Conservation (phyloP, 139 green algal genomes). For the Edaphochlamys debaryana region DNA sequence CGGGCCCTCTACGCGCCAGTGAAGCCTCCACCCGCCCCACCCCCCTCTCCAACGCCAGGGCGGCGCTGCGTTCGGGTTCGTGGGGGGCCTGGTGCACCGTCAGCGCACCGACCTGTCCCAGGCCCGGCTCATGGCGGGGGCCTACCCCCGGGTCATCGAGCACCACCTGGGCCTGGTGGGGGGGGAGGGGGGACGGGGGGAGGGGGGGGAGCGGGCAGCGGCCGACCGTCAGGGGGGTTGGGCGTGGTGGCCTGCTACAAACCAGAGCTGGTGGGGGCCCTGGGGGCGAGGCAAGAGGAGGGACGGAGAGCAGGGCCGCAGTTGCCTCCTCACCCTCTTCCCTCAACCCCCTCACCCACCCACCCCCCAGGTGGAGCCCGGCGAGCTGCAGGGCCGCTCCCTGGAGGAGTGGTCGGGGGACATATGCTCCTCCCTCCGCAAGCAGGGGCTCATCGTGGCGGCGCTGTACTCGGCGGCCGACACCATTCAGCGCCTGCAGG, state of each 20-base stretch:
- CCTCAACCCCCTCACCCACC: too few relatives aligned
- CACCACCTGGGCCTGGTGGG: constrained; percentile 8
- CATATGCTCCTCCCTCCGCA: neutral
- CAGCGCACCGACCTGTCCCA: neutral
- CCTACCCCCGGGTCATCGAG: constrained; percentile 24
- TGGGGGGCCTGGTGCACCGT: constrained; percentile 30
- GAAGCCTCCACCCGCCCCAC: neutral
- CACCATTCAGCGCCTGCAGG: neutral
- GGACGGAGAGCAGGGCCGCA: too few relatives aligned
- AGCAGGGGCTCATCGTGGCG: constrained; percentile 13
- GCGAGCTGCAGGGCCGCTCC: neutral
- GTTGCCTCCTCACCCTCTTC: too few relatives aligned
- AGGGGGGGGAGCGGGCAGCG: too few relatives aligned
- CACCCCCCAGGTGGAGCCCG: constrained; percentile 11
- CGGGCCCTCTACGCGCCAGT: neutral
- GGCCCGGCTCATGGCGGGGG: neutral
- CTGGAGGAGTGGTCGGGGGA: neutral
- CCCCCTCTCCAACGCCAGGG: neutral
- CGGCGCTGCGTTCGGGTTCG: constrained; percentile 21
- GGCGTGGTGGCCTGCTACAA: too few relatives aligned
- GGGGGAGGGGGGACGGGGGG: too few relatives aligned
- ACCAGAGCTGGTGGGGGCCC: too few relatives aligned
- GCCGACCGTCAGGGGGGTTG: too few relatives aligned
- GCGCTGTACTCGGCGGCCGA: constrained; percentile 11
- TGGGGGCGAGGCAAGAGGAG: too few relatives aligned